Base-by-base conservation (phyloP, 495 filamentous ascomycete species). In the Penicillium crystallinum region DNA sequence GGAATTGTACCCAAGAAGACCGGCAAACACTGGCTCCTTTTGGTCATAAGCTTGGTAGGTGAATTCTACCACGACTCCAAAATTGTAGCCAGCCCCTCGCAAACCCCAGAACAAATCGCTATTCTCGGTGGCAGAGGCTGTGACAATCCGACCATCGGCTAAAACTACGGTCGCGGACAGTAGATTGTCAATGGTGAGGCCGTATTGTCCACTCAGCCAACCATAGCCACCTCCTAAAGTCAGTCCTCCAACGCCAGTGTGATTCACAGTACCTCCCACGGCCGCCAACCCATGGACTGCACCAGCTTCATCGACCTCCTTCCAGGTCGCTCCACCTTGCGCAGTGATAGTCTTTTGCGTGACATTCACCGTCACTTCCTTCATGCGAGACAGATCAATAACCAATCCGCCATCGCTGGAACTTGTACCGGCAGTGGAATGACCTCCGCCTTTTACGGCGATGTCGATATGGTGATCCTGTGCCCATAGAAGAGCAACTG, bases 181-280 rank as follows among this genome's bases (percentile, higher is more conserved):
- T 1, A 83, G 68, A 52, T 75, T 77, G 64, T 82, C 80, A 52
- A 80, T 74, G 0, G 68, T 70, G 10, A 81, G 67, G 11, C 80
- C 81, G 51, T 81, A 64, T 25, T 65, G 52, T 2, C 74, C 74
- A 39, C 66, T 70, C 8, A 84, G 64, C 64, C 71, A 76, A 21
- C 81, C 81, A 55, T 80, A 78, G 3, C 82, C 81, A 0, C 81
- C 81, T 5, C 81, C 80, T 2, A 85, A 65, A 0, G 78, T 82
- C 22, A 83, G 59, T 5, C 82, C 82, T 2, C 80, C 80, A 19
- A 84, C 73, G 23, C 82, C 81, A 19, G 77, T 81, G 49, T 81
- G 73, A 55, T 81, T 81, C 15, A 83, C 79, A 0, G 80, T 83
- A 6, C 82, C 82, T 4, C 80, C 82, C 4, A 84, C 81, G 10